Conservation (phyloP, 192 early-diverging fungal species). For the Spizellomyces sp. region DNA sequence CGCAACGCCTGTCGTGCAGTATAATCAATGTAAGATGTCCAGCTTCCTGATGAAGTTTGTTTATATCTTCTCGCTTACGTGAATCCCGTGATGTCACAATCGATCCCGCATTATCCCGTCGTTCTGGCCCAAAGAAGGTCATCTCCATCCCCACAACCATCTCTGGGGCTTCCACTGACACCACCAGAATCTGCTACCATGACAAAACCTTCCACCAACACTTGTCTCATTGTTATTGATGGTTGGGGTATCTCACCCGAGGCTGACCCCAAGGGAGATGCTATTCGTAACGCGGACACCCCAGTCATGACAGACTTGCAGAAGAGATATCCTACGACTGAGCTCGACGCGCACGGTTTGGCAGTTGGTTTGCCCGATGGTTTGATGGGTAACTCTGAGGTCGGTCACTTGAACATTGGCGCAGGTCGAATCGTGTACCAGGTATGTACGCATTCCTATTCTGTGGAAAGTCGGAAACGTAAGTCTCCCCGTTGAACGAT, state of each 20-base stretch:
- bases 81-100: too few relatives aligned
- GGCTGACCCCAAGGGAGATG: slow-evolving; percentile 75
- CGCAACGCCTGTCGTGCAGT: too few relatives aligned
- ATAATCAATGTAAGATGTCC: too few relatives aligned
- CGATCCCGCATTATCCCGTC: too few relatives aligned
- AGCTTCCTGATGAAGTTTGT: too few relatives aligned
- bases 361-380: slow-evolving; percentile 97
- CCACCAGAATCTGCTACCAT: neutral
- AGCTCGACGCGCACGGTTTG: slow-evolving; percentile 90
- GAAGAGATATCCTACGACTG: slow-evolving; percentile 68
- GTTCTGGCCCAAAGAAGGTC: too few relatives aligned
- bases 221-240: slow-evolving; percentile 92
- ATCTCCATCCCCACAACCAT: too few relatives aligned
- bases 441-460: slow-evolving; percentile 44
- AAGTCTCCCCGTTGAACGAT: neutral
- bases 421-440: slow-evolving; percentile 99
- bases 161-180: too few relatives aligned
- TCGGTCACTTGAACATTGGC: slow-evolving; percentile 99
- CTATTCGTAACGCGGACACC: slow-evolving; percentile 89
- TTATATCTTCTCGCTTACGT: too few relatives aligned
- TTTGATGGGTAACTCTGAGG: slow-evolving; percentile 99
- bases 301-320: slow-evolving; percentile 89
- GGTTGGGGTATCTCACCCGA: slow-evolving; percentile 93
- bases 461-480: neutral
- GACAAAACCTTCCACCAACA: slow-evolving; percentile 52